Percentiles rank a stretch among this genome's conserved stretches.
These are phyloP conservation scores for Helichrysum umbraculigerum DNA, from an alignment of 129 eudicot species.

Conservation along the genomic window DNA sequence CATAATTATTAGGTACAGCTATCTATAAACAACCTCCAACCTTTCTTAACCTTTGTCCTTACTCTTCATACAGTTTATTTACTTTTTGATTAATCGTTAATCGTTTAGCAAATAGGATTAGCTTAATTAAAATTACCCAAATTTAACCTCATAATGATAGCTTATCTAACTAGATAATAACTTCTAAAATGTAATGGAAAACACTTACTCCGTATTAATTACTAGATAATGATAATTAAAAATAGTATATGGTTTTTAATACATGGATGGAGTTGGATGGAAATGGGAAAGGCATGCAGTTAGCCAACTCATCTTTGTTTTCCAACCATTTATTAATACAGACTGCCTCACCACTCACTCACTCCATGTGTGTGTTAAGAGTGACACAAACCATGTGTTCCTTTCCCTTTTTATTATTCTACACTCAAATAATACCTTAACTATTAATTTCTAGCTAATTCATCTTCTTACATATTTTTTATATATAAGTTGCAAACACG, in stretches of 20 bases:
- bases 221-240: constrained; percentile 3
- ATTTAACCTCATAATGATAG: neutral
- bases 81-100: neutral
- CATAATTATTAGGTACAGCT: constrained; percentile 34
- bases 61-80: constrained; percentile 5
- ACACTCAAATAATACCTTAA: constrained; percentile 34
- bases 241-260: constrained; percentile 14
- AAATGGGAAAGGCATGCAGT: constrained; percentile 45
- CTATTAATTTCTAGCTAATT: neutral
- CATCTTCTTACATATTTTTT: constrained; percentile 4
- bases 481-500: constrained; percentile 28
- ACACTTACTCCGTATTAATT: neutral
- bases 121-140: neutral
- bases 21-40: constrained; percentile 35
- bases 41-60: constrained; percentile 23
- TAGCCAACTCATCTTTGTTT: constrained; percentile 48
- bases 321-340: constrained; percentile 46
- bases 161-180: neutral
- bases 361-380: constrained; percentile 43
- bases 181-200: neutral
- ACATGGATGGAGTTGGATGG: constrained; percentile 40
- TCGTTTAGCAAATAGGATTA: neutral
- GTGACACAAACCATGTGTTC: constrained; percentile 43
- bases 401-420: constrained; percentile 29
- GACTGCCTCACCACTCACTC: constrained; percentile 47